phyloP scores from a whole-genome alignment of 495 filamentous ascomycete genomes.

The Melanomma pulvis-pyrius region DNA sequence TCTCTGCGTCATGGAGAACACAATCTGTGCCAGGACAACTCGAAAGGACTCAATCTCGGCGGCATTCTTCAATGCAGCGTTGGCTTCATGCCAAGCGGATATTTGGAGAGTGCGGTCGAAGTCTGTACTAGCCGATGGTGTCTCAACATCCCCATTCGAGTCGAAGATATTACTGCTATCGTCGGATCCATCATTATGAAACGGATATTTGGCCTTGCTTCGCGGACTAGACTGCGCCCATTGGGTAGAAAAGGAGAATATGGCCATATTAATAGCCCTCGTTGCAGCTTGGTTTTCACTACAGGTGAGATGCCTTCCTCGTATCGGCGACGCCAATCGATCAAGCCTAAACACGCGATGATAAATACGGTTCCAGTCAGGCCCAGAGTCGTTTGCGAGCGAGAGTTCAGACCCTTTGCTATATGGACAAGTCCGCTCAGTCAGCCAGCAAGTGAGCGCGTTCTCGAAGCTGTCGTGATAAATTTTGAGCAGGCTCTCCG shows the following conservation, averaged over 20 bases:
- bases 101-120: slow-evolving; percentile 48
- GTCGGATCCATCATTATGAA: slow-evolving; percentile 9
- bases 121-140: slow-evolving; percentile 14
- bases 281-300: slow-evolving; percentile 47
- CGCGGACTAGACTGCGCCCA: slow-evolving; percentile 47
- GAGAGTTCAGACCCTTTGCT: slow-evolving; percentile 20
- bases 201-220: slow-evolving; percentile 31
- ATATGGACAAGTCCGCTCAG: slow-evolving; percentile 54
- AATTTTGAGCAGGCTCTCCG: slow-evolving; percentile 48
- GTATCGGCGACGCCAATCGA: slow-evolving; percentile 40
- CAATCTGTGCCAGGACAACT: slow-evolving; percentile 51
- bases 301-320: slow-evolving; percentile 43
- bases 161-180: background rate
- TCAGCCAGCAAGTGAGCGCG: slow-evolving; percentile 54
- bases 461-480: slow-evolving; percentile 56
- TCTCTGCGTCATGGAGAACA: slow-evolving; percentile 53
- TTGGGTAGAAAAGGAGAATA: slow-evolving; percentile 55
- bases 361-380: slow-evolving; percentile 53
- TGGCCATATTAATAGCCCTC: slow-evolving; percentile 47
- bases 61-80: slow-evolving; percentile 45
- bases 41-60: slow-evolving; percentile 50
- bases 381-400: slow-evolving; percentile 43
- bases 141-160: slow-evolving; percentile 21
- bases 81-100: slow-evolving; percentile 53
- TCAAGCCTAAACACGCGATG: slow-evolving; percentile 51